Evolutionary conservation across 306 rosid species (phyloP), one percentile per base, ranked within the genome.

Genomic region (Arachis hypogaea): DNA sequence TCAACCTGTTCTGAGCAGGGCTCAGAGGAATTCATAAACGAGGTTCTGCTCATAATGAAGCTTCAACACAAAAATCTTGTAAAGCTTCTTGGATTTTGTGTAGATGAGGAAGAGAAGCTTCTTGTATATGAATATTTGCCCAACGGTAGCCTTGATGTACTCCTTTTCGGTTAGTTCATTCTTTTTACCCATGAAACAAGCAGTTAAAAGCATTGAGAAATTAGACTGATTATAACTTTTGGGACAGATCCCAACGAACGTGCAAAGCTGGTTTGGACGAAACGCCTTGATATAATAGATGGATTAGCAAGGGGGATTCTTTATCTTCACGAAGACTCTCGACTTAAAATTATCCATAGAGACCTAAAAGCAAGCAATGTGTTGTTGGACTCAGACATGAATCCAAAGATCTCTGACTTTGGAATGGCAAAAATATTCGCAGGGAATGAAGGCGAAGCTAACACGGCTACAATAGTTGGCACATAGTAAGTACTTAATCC

Each of bases 11-110:
- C 93, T 3, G 80, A 79, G 68, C 96, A 92, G 64, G 96, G 97
- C 9, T 68, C 84, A 2, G 78, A 81, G 11, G 93, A 92, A 76
- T 88, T 89, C 59, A 87, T 63, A 46, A 89, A 89, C 41, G 93
- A 87, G 74, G 90, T 89, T 47, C 61, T 81, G 22, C 70, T 86
- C 64, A 81, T 89, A 30, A 75, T 81, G 68, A 89, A 86, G 51
- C 93, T 92, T 66, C 96, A 92, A 57, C 97, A 87, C 46, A 87
- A 88, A 64, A 92, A 86, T 77, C 90, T 92, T 33, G 91, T 89
- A 7, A 85, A 81, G 82, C 96, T 92, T 68, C 12, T 92, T 3
- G 97, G 92, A 12, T 92, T 86, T 66, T 70, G 92, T 78, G 65
- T 85, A 36, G 86, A 86, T 38, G 84, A 79, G 83, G 88, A 80